These are phyloP conservation scores for Lyophyllum shimeji DNA, from an alignment of 768 basidiomycete genomes.

Conservation along the genomic window DNA sequence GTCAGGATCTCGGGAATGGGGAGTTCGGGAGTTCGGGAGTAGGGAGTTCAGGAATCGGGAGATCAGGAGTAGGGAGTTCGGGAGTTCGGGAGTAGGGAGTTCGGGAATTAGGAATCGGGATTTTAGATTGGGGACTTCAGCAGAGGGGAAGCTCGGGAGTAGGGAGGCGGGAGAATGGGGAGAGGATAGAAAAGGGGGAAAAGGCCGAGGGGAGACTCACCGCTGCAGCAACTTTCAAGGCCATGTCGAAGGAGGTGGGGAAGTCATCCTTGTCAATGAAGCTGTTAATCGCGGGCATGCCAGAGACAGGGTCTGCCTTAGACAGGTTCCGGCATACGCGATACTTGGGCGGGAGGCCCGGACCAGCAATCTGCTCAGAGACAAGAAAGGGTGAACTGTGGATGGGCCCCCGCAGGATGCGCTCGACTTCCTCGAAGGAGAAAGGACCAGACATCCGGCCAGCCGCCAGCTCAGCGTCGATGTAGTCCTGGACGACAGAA, in stretches of 20 bases:
- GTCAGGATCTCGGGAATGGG: neutral
- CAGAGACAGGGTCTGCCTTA: slow-evolving; percentile 6
- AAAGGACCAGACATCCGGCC: neutral
- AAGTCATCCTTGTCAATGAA: slow-evolving; percentile 5
- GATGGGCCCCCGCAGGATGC: slow-evolving; percentile 24
- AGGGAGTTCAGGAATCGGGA: too few relatives aligned
- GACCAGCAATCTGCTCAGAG: slow-evolving; percentile 3
- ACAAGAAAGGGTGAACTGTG: slow-evolving; percentile 23
- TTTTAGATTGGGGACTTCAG: too few relatives aligned
- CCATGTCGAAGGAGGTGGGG: neutral
- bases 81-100: too few relatives aligned
- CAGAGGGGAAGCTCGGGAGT: neutral
- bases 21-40: neutral
- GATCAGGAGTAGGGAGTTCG: too few relatives aligned
- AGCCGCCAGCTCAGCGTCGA: neutral
- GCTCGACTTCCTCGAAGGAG: slow-evolving; percentile 11
- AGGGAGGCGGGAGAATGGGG: neutral
- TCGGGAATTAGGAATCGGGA: too few relatives aligned
- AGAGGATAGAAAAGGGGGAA: too few relatives aligned
- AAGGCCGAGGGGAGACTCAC: neutral
- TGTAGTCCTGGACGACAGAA: neutral
- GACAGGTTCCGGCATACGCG: slow-evolving; percentile 22
- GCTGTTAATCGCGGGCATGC: slow-evolving; percentile 11
- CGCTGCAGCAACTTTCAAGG: neutral
- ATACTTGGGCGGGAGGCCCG: slow-evolving; percentile 4